Base-by-base conservation (phyloP, 2,329 filamentous ascomycete genomes). In the Aspergillus luchuensis region DNA sequence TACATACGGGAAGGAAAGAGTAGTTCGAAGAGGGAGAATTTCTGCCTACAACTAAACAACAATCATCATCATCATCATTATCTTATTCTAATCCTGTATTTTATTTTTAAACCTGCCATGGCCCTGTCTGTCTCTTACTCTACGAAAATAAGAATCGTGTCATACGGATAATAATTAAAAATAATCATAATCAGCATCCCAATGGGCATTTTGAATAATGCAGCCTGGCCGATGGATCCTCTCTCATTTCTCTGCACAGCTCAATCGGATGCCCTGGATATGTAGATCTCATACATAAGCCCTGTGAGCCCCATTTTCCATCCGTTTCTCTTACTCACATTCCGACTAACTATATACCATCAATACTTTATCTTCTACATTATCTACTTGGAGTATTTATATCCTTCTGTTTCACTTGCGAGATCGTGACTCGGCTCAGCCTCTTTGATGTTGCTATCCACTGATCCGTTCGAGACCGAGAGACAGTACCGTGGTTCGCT, bases 1-100 rank as follows among this genome's bases (percentile, higher is more conserved):
- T 45, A 48, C 56, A 52, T 59, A 55, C 43, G 51, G n/a, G 51
- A 62, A 54, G 45, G 43, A 25, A 52, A 51, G 41, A 61, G 25
- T 25, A 57, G 23, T 25, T 25, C 23, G 30, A 39, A 47, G 30
- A 11, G 11, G 28, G 30, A 33, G 30, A 13, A 13, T 13, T 36
- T 36, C 33, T 36, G 33, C 33, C 33, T 36, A 36, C 33, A 36
- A 11, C 2, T 33, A 56, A 51, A 59, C 50, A 56, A 54, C 53
- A 54, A 58, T 57, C 49, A 53, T 28, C n/a, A 56, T 36, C 39
- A 43, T n/a, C 33, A 58, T 57, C 49, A 53, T 28, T 8, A 56
- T 13, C 45, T 15, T 23, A 30, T 23, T 8, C 15, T 15, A 8
- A 17, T 25, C 21, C 45, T 17, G 13, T n/a, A 30, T 17, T n/a